Conservation (phyloP, 768 basidiomycete species). For the Leccinum broughii region DNA sequence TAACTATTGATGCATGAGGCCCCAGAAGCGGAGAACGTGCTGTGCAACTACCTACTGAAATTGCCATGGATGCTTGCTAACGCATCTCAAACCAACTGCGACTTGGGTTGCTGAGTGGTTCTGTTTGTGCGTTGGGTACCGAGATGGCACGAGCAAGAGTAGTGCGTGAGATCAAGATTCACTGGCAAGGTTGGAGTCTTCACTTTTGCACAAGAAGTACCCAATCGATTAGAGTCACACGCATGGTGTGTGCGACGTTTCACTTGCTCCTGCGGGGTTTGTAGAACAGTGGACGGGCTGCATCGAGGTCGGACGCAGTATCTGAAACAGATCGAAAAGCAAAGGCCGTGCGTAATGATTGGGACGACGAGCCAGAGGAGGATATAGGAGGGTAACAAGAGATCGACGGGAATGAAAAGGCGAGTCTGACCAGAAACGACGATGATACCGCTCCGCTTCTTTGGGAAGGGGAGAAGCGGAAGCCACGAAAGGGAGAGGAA, state of each 20-base stretch:
- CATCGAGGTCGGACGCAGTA: too few relatives aligned
- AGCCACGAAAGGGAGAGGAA: not conserved
- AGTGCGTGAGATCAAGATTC: too few relatives aligned
- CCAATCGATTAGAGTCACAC: too few relatives aligned
- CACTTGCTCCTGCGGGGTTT: too few relatives aligned
- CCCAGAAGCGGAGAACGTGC: too few relatives aligned
- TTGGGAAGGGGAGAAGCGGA: not conserved
- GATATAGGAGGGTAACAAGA: not conserved
- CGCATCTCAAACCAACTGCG: conserved; percentile 16
- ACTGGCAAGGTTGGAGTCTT: too few relatives aligned
- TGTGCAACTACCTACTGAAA: conserved; percentile 40
- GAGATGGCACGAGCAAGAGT: too few relatives aligned
- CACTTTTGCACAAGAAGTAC: too few relatives aligned
- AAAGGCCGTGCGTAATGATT: conserved; percentile 45
- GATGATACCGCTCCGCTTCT: not conserved
- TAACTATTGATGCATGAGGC: too few relatives aligned
- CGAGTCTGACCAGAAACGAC: not conserved
- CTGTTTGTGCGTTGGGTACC: too few relatives aligned
- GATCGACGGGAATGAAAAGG: not conserved
- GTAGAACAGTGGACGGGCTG: too few relatives aligned
- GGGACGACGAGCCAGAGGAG: conserved; percentile 35
- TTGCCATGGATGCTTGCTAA: conserved; percentile 70
- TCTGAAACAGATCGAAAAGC: not conserved
- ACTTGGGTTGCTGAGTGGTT: conserved; percentile 6
- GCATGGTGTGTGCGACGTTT: too few relatives aligned